Evolutionary conservation across 2,329 filamentous ascomycete species (phyloP).

Genomic region (Xylariaceae sp.): DNA sequence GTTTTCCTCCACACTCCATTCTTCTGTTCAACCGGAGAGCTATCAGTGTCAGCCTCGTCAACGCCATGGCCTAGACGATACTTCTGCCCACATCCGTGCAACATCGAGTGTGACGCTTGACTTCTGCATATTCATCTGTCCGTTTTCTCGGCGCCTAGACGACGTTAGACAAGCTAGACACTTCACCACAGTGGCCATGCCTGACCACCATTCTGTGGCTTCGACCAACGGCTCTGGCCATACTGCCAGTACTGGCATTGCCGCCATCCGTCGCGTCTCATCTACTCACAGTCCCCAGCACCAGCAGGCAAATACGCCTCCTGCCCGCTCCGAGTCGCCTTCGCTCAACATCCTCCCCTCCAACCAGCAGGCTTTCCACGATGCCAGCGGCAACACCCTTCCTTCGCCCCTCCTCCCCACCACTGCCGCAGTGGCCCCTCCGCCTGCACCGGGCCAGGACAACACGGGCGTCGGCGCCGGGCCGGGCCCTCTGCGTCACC

Average conservation of each 20-base stretch:
- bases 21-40: too few relatives aligned
- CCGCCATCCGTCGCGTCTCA: constrained; percentile 41
- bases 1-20: too few relatives aligned
- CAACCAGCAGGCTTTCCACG: constrained; percentile 44
- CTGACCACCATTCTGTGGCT: constrained; percentile 53
- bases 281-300: constrained; percentile 35
- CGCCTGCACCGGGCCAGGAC: constrained; percentile 28
- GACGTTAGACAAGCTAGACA: neutral
- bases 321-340: constrained; percentile 33
- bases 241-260: constrained; percentile 33
- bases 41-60: neutral
- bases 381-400: constrained; percentile 34
- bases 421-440: constrained; percentile 23
- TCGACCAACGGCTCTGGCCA: constrained; percentile 39
- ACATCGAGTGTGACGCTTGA: neutral
- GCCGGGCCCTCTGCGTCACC: constrained; percentile 76
- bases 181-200: constrained; percentile 17
- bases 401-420: constrained; percentile 26
- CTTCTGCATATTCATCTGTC: neutral
- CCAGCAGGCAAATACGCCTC: constrained; percentile 26
- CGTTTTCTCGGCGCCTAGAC: neutral
- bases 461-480: constrained; percentile 49
- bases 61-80: neutral
- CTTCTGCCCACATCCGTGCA: too few relatives aligned
- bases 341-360: constrained; percentile 55